These are phyloP conservation scores for Fomitopsis pinicola DNA, from an alignment of 1,284 basidiomycete genomes.

Conservation along the genomic window DNA sequence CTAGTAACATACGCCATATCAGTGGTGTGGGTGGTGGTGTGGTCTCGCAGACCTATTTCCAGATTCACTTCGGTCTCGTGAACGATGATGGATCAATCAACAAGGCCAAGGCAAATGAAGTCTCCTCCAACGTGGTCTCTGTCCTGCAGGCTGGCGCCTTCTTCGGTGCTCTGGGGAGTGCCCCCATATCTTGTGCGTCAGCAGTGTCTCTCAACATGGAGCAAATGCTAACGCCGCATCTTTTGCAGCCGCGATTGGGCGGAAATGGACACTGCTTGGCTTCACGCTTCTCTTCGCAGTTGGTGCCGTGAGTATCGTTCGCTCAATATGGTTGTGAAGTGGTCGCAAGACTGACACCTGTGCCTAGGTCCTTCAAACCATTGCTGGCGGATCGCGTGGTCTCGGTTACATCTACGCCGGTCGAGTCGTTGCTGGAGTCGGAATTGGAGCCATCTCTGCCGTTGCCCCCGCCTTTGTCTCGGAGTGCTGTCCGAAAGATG, in stretches of 20 bases:
- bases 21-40: conserved; percentile 63
- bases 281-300: conserved; percentile 61
- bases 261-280: conserved; percentile 49
- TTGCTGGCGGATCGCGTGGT: conserved; percentile 51
- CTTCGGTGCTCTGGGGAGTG: conserved; percentile 69
- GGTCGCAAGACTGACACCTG: neutral
- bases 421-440: conserved; percentile 68
- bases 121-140: conserved; percentile 67
- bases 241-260: conserved; percentile 46
- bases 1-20: neutral
- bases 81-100: conserved; percentile 34
- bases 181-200: conserved; percentile 55
- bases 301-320: conserved; percentile 50
- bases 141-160: conserved; percentile 79
- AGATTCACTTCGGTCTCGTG: conserved; percentile 54
- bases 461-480: conserved; percentile 76
- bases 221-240: neutral
- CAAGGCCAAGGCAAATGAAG: conserved; percentile 34
- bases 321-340: neutral
- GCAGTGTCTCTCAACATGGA: neutral
- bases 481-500: conserved; percentile 76
- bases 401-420: conserved; percentile 68
- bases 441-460: conserved; percentile 64
- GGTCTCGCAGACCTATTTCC: conserved; percentile 59
- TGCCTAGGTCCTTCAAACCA: conserved; percentile 50